Evolutionary conservation across 2,329 filamentous ascomycete genomes (phyloP), one percentile per base, ranked within the genome.

Genomic region (Trichophyton verrucosum): DNA sequence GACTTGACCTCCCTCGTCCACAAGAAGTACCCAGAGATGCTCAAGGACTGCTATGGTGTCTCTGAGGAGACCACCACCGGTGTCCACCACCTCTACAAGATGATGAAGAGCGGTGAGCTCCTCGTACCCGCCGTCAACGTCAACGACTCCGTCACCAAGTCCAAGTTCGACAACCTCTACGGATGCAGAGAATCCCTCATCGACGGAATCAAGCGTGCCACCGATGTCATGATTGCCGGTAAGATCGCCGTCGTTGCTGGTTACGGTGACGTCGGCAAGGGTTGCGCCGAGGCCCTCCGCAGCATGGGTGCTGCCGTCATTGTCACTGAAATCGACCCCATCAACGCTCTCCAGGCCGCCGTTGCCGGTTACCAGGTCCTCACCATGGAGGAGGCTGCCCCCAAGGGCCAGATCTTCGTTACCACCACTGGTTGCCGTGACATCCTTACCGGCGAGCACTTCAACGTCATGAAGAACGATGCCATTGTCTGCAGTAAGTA

Each of bases 91-190:
- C 85, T 99, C 65, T 99, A 97, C 88, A 85, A 86, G 75, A 96
- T 96, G 91, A 81, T 97, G 77, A 96, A 94, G 85, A 86, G 89
- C 70, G 84, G 84, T 76, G 83, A 85, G 78, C 90, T 97, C 67
- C 87, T 96, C 65, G 89, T 96, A 68, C 94, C 94, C 69, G 84
- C 92, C 78, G 90, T 97, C 86, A 99, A 99, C 80, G 92, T 99
- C 84, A 97, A 99, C 82, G 92, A 99, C 86, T 91, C 88, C 63
- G 92, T 99, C 75, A 99, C 94, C 79, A 99, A 97, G 87, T 96
- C 91, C 81, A 99, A 99, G 86, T 99, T 99, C 77, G 94, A 97
- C 86, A 99, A 99, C 87, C 82, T 97, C 68, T 99, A 97, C 85
- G 92, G 94, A 75, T 97, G 94, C 90, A 87, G 91, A 76, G 94